Evolutionary conservation across 2,329 filamentous ascomycete species (phyloP), one percentile per base, ranked within the genome.

Genomic region (Blumeriella jaapii): DNA sequence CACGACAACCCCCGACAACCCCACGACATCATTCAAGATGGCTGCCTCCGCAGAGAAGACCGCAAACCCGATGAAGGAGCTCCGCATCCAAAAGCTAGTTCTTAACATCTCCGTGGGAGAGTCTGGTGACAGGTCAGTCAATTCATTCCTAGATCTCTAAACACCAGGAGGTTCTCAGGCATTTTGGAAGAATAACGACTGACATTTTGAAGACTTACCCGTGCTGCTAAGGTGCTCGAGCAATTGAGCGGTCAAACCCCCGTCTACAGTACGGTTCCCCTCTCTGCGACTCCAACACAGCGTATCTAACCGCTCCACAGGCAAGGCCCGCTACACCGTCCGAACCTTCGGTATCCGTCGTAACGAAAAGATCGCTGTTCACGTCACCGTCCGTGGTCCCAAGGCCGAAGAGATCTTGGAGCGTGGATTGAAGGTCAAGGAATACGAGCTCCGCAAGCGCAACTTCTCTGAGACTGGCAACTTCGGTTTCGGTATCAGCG

Each of bases 371-470:
- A 98, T 98, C 62, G 73, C 91, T 54, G 91, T 98, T 56, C 91
- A 98, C 75, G 91, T 98, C 63, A 98, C 91, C 62, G 87, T 98
- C 71, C 91, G 91, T 65, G 91, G 91, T 62, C 87, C 91, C 69
- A 95, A 84, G 82, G 91, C 91, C 49, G 91, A 98, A 78, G 91
- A 98, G 72, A 98, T 98, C 61, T 82, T 98, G 62, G 91, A 98
- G 84, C 89, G 91, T 78, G 91, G 91, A 65, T 82, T 98, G 65
- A 98, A 98, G 82, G 91, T 98, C 79, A 98, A 98, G 86, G 91
- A 98, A 73, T 98, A 98, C 74, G 91, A 98, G 70, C 76, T 98
- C 59, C 82, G 85, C 71, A 94, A 91, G 79, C 82, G 83, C 69
- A 98, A 98, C 84, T 98, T 98, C 82, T 89, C 81, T 63, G 85